Evolutionary conservation across 2,329 filamentous ascomycete species (phyloP).

Genomic region (Beauveria brongniartii): DNA sequence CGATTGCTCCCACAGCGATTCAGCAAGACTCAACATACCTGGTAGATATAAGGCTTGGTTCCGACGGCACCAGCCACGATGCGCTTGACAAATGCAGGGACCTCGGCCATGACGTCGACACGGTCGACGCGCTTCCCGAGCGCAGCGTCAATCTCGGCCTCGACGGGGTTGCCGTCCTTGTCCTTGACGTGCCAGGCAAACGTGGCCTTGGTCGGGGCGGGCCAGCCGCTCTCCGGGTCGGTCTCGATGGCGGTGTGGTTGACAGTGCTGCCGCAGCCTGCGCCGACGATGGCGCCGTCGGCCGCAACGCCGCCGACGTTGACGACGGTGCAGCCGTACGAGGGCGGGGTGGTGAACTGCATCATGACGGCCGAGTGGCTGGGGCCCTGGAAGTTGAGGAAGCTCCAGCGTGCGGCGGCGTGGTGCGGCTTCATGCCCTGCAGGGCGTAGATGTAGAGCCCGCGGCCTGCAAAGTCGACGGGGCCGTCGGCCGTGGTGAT

Average conservation of each 20-base stretch:
- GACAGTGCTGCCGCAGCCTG: slow-evolving; percentile 55
- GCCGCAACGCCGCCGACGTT: slow-evolving; percentile 75
- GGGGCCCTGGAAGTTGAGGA: slow-evolving; percentile 81
- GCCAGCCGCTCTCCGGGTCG: slow-evolving; percentile 80
- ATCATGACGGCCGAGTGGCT: slow-evolving; percentile 85
- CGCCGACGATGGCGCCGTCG: slow-evolving; percentile 71
- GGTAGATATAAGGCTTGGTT: slow-evolving; percentile 96
- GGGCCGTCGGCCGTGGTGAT: slow-evolving; percentile 69
- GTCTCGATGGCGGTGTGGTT: slow-evolving; percentile 61
- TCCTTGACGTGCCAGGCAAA: slow-evolving; percentile 72
- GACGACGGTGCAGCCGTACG: slow-evolving; percentile 80
- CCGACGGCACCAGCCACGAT: slow-evolving; percentile 83
- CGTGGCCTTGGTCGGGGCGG: slow-evolving; percentile 68
- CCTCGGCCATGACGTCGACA: slow-evolving; percentile 93
- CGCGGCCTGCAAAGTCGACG: slow-evolving; percentile 73
- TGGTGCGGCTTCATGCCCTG: slow-evolving; percentile 99
- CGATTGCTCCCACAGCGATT: too few relatives aligned
- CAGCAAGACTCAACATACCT: slow-evolving; percentile 44
- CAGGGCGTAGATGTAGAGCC: slow-evolving; percentile 73
- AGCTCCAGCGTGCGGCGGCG: slow-evolving; percentile 87
- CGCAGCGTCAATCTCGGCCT: slow-evolving; percentile 59
- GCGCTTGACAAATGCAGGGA: slow-evolving; percentile 90
- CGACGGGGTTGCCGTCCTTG: slow-evolving; percentile 65
- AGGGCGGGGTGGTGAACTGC: slow-evolving; percentile 91
- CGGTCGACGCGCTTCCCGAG: slow-evolving; percentile 63